Conservation (phyloP, 2,329 filamentous ascomycete genomes). For the Escovopsis sp. region DNA sequence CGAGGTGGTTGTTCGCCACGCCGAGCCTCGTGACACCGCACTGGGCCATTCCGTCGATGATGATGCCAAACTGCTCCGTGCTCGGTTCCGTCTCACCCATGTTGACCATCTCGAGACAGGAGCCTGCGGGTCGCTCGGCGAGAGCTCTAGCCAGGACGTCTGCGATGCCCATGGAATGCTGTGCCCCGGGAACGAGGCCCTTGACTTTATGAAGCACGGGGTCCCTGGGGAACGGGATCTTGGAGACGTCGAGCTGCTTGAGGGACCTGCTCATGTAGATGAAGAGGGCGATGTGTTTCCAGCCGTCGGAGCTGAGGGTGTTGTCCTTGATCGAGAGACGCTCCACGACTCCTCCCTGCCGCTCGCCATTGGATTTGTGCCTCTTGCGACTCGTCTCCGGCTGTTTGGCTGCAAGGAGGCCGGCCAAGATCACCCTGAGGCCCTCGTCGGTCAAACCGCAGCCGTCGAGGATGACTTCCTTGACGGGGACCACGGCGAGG, state of each 20-base stretch:
- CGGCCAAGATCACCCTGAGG: conserved; percentile 71
- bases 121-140: conserved; percentile 58
- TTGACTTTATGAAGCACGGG: conserved; percentile 15
- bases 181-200: conserved; percentile 16
- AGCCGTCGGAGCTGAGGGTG: conserved; percentile 72
- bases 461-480: conserved; percentile 73
- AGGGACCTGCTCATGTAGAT: conserved; percentile 79
- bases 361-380: conserved; percentile 24
- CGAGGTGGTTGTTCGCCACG: conserved; percentile 67
- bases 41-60: conserved; percentile 70
- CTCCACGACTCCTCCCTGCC: conserved; percentile 62
- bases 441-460: conserved; percentile 79
- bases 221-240: conserved; percentile 56
- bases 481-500: conserved; percentile 81
- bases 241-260: conserved; percentile 73
- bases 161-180: conserved; percentile 20
- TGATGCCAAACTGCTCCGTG: conserved; percentile 52
- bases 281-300: conserved; percentile 83
- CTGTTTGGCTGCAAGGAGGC: conserved; percentile 64
- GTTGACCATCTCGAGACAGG: conserved; percentile 66
- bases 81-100: conserved; percentile 65
- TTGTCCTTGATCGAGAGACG: conserved; percentile 84
- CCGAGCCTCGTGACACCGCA: conserved; percentile 67
- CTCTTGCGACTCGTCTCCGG: conserved; percentile 40
- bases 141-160: conserved; percentile 64